phyloP scores from a whole-genome alignment of 2,329 filamentous ascomycete genomes.

The Colletotrichum graminicola region DNA sequence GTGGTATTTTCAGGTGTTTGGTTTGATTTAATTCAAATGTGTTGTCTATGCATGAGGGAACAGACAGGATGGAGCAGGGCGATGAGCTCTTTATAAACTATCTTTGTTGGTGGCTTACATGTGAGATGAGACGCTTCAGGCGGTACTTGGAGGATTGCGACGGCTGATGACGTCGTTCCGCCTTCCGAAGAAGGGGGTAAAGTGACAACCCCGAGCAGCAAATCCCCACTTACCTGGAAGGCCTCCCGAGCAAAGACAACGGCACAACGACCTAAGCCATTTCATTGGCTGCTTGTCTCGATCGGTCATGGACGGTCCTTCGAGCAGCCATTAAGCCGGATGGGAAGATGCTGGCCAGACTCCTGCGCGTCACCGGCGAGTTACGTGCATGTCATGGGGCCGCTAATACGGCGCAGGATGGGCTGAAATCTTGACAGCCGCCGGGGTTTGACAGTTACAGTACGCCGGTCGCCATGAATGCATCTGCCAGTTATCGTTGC shows the following conservation, averaged over 20 bases:
- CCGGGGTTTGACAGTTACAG: constrained; percentile 17
- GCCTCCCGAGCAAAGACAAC: constrained; percentile 29
- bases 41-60: not conserved
- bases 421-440: constrained; percentile 31
- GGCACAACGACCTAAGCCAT: constrained; percentile 14
- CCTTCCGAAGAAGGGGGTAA: constrained; percentile 4
- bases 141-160: constrained; percentile 32
- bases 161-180: constrained; percentile 40
- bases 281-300: constrained; percentile 23
- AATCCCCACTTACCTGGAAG: constrained; percentile 34
- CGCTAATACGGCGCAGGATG: constrained; percentile 13
- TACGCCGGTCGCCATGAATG: constrained; percentile 22
- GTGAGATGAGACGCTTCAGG: constrained; percentile 31
- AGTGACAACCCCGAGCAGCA: constrained; percentile 23
- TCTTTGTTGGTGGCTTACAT: constrained; percentile 29
- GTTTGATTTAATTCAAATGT: constrained; percentile 7
- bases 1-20: constrained; percentile 11
- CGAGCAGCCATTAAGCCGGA: constrained; percentile 13
- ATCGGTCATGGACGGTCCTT: constrained; percentile 19
- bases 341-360: constrained; percentile 23
- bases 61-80: not conserved
- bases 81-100: constrained; percentile 34
- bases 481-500: constrained; percentile 13
- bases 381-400: constrained; percentile 34
- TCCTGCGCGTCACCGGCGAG: constrained; percentile 36